Percentiles rank a stretch among this genome's conserved stretches.
phyloP scores from a whole-genome alignment of 306 rosid species.

The Sphenostylis stenocarpa region DNA sequence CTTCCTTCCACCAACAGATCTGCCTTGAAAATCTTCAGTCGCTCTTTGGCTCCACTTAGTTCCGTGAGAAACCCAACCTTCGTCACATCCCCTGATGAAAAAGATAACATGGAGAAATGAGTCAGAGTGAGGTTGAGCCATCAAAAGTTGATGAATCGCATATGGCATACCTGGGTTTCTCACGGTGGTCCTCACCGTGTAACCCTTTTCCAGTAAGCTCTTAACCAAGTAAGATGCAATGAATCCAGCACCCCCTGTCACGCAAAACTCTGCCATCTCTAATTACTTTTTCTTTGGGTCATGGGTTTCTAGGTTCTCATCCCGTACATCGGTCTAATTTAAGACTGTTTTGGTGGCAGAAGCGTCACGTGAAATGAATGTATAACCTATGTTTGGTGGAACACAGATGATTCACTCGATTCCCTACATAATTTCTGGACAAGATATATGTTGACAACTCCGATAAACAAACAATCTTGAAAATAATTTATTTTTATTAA shows the following conservation, averaged over 20 bases:
- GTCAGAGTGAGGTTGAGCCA: too few species aligned
- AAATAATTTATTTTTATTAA: too few species aligned
- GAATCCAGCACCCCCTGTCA: conserved; percentile 87
- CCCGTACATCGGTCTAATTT: background rate
- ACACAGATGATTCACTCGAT: conserved; percentile 31
- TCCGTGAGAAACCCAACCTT: conserved; percentile 65
- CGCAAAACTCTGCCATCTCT: conserved; percentile 73
- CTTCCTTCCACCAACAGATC: conserved; percentile 66
- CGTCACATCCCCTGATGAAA: conserved; percentile 44
- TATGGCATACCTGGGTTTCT: conserved; percentile 71
- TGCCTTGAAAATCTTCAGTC: conserved; percentile 66
- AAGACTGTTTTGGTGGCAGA: too few species aligned
- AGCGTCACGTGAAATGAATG: background rate
- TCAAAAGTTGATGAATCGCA: too few species aligned
- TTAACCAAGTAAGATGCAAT: conserved; percentile 70
- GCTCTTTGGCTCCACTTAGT: conserved; percentile 64
- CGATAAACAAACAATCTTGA: too few species aligned
- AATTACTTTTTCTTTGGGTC: background rate
- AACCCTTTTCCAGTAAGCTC: conserved; percentile 66
- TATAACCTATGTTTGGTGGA: background rate
- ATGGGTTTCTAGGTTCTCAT: background rate
- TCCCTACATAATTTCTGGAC: background rate
- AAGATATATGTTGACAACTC: too few species aligned
- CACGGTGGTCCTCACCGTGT: conserved; percentile 66
- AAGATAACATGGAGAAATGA: too few species aligned